Evolutionary conservation across 1,284 basidiomycete genomes (phyloP).

Genomic region (Cryptococcus sp.): DNA sequence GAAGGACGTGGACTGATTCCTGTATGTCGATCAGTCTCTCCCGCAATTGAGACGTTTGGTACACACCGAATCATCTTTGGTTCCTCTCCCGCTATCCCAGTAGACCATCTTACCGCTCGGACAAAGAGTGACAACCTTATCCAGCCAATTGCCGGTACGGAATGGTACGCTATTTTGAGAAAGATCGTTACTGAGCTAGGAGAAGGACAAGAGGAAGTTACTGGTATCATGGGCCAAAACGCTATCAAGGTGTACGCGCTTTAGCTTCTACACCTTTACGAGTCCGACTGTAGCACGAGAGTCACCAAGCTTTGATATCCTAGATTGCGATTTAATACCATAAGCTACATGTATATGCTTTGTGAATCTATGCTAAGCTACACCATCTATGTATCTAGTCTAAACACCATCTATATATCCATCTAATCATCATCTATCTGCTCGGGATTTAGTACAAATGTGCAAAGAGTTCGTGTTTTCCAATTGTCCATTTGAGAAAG

Average conservation of each 20-base stretch:
- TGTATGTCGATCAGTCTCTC: constrained; percentile 26
- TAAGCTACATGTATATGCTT: too few relatives aligned
- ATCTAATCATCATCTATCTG: too few relatives aligned
- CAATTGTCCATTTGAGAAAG: too few relatives aligned
- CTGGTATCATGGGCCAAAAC: constrained; percentile 40
- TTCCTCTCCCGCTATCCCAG: constrained; percentile 54
- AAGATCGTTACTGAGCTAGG: constrained; percentile 80
- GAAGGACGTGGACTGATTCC: not conserved
- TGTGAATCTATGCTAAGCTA: too few relatives aligned
- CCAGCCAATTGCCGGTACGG: constrained; percentile 57
- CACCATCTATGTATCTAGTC: too few relatives aligned
- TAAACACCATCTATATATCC: too few relatives aligned
- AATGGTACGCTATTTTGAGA: constrained; percentile 80
- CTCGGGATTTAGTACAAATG: too few relatives aligned
- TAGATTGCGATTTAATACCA: too few relatives aligned
- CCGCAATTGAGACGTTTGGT: constrained; percentile 66
- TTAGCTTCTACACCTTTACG: constrained; percentile 12
- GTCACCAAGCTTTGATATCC: too few relatives aligned
- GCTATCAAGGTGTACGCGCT: constrained; percentile 33
- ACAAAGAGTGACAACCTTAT: constrained; percentile 24
- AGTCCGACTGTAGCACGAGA: too few relatives aligned
- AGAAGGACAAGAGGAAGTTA: constrained; percentile 70
- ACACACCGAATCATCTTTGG: constrained; percentile 63
- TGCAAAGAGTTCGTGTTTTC: too few relatives aligned
- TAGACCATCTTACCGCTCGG: constrained; percentile 14